phyloP scores from a whole-genome alignment of 208 protist genomes.

The Leishmania aethiopica region DNA sequence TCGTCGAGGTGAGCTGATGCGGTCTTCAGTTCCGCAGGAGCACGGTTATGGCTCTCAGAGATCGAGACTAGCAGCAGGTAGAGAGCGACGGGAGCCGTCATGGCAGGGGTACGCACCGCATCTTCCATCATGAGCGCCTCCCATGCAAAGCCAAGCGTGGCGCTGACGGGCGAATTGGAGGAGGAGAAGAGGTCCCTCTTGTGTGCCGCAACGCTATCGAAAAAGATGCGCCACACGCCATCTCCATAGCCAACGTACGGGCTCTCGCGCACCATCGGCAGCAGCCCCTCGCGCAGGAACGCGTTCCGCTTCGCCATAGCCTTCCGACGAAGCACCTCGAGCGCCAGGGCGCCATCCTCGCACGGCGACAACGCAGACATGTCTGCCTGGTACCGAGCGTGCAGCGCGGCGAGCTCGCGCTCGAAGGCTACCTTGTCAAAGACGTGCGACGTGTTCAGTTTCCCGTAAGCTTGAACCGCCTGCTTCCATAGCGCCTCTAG shows the following conservation, averaged over 20 bases:
- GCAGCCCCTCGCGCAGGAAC: constrained; percentile 49
- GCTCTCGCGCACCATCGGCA: constrained; percentile 50
- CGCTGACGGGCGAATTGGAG: constrained; percentile 9
- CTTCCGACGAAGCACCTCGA: constrained; percentile 80
- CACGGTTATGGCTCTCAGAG: constrained; percentile 32
- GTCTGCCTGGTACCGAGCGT: constrained; percentile 23
- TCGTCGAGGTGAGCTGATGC: constrained; percentile 44
- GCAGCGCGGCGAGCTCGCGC: constrained; percentile 37
- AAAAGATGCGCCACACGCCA: constrained; percentile 72
- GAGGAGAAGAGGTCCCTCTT: constrained; percentile 47
- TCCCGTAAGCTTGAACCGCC: constrained; percentile 36
- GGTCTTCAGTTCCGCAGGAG: constrained; percentile 11
- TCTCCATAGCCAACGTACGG: constrained; percentile 68
- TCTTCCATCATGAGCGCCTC: constrained; percentile 72
- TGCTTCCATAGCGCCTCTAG: constrained; percentile 45
- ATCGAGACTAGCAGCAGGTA: constrained; percentile 66
- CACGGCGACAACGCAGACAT: constrained; percentile 25
- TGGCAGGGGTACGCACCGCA: constrained; percentile 53
- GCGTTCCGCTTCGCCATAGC: constrained; percentile 63
- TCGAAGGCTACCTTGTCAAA: constrained; percentile 66
- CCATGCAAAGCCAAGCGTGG: constrained; percentile 62
- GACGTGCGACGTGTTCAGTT: constrained; percentile 36
- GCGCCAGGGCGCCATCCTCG: constrained; percentile 52
- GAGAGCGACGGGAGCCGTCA: constrained; percentile 74
- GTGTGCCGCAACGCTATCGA: constrained; percentile 50